A percentile compares a stretch with the other conserved stretches of the same genome.
phyloP scores from a whole-genome alignment of 345 rosid genomes.

The Passiflora organensis region DNA sequence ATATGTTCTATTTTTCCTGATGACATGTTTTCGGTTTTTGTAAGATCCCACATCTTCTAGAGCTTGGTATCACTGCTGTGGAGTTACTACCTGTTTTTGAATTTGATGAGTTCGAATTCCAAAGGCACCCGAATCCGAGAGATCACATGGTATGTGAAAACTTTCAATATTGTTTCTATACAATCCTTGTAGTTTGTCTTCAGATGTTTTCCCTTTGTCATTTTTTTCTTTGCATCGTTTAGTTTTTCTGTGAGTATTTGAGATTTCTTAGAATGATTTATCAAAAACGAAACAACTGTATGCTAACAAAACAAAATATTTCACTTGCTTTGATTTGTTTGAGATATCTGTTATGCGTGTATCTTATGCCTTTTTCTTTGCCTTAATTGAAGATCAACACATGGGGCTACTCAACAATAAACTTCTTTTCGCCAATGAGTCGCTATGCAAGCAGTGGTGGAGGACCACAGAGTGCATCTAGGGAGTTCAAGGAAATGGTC shows the following conservation, averaged over 20 bases:
- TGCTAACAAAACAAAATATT: too few relatives aligned
- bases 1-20: conserved; percentile 23
- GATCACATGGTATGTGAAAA: conserved; percentile 71
- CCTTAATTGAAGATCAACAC: conserved; percentile 60
- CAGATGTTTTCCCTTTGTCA: background rate
- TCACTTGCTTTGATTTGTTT: too few relatives aligned
- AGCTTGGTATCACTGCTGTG: conserved; percentile 90
- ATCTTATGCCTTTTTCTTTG: background rate
- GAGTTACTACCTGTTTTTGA: conserved; percentile 90
- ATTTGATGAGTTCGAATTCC: conserved; percentile 90
- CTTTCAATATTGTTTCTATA: background rate
- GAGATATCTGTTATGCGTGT: too few relatives aligned
- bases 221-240: background rate
- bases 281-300: background rate
- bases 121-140: conserved; percentile 81
- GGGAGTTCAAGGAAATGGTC: conserved; percentile 90
- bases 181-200: background rate
- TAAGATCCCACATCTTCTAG: conserved; percentile 84
- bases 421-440: conserved; percentile 96
- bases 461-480: conserved; percentile 70
- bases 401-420: conserved; percentile 97
- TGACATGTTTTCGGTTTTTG: conserved; percentile 14
- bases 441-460: conserved; percentile 87
- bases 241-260: background rate
- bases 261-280: too few relatives aligned